Evolutionary conservation across 2,329 filamentous ascomycete genomes (phyloP).

Genomic region (Hymenoscyphus infarciens): DNA sequence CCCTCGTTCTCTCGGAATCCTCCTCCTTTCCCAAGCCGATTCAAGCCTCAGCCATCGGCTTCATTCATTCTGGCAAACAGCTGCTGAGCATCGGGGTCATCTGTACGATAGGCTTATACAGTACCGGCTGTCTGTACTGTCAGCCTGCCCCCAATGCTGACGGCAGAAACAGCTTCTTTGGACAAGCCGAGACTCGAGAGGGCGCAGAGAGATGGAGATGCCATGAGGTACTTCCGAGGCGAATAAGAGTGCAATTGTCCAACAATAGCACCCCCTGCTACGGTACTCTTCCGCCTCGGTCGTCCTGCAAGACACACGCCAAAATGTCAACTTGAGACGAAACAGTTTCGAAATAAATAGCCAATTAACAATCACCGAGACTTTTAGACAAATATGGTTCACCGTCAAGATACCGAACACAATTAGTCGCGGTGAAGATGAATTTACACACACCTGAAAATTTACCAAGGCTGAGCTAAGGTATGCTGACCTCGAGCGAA

Average conservation of each 20-base stretch:
- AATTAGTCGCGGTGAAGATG: background rate
- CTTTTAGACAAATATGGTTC: background rate
- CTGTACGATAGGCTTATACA: background rate
- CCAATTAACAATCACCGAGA: background rate
- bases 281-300: background rate
- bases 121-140: background rate
- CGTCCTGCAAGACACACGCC: background rate
- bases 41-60: slow-evolving; percentile 8
- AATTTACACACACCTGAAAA: background rate
- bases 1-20: background rate
- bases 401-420: no score
- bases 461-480: background rate
- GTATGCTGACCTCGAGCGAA: background rate
- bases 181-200: background rate
- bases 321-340: slow-evolving; percentile 22
- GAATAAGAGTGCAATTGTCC: background rate
- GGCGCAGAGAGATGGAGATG: background rate
- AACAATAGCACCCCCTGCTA: background rate
- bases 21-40: background rate
- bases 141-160: slow-evolving; percentile 10
- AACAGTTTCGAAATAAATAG: slow-evolving; percentile 22
- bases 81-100: slow-evolving; percentile 3
- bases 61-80: background rate
- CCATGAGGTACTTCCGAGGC: no score
- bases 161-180: background rate